Conservation (phyloP, 805 yeast genomes). For the Kodamaea neixiangensis region DNA sequence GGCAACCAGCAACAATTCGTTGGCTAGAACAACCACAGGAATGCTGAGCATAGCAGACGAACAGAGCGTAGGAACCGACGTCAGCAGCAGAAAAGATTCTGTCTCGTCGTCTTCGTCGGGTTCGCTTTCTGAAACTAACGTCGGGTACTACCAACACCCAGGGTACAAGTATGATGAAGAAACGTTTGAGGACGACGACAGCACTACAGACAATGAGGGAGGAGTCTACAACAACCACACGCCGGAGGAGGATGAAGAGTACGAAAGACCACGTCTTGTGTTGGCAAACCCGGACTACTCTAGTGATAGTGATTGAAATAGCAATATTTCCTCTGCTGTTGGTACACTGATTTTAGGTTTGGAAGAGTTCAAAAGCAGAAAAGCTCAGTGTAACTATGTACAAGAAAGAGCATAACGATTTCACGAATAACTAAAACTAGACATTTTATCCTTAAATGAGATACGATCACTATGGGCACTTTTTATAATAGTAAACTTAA, state of each 20-base stretch:
- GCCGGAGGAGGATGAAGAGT: conserved; percentile 27
- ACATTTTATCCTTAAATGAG: background rate
- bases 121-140: conserved; percentile 26
- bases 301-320: conserved; percentile 37
- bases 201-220: conserved; percentile 14
- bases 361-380: background rate
- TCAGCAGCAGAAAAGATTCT: conserved; percentile 22
- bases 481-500: background rate
- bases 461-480: background rate
- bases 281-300: conserved; percentile 58
- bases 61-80: conserved; percentile 21
- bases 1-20: conserved; percentile 21
- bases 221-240: conserved; percentile 10
- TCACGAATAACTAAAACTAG: background rate
- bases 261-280: conserved; percentile 46
- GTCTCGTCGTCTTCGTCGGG: conserved; percentile 31
- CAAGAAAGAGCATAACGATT: background rate
- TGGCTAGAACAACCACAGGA: conserved; percentile 34
- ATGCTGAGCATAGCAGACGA: conserved; percentile 22
- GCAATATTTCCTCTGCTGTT: background rate
- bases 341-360: background rate
- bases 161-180: conserved; percentile 34
- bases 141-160: conserved; percentile 44
- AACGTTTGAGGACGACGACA: conserved; percentile 14
- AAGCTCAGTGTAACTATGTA: background rate